These are phyloP conservation scores for Pisolithus thermaeus DNA, from an alignment of 1,284 basidiomycete genomes.

Conservation along the genomic window DNA sequence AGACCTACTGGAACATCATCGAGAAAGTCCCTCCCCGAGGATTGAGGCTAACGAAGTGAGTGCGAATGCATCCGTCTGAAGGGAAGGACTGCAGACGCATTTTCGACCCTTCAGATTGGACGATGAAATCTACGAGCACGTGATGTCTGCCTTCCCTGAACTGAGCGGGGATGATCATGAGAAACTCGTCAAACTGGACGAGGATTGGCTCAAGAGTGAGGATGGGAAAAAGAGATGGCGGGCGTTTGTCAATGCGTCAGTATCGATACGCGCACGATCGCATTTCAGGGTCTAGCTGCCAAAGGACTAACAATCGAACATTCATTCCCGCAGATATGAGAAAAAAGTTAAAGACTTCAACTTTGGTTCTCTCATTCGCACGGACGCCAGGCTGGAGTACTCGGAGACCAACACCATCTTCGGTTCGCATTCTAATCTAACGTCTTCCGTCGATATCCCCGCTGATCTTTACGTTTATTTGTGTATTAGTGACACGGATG, in stretches of 20 bases:
- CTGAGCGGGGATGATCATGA: conserved; percentile 59
- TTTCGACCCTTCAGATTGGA: conserved; percentile 57
- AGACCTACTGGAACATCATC: conserved; percentile 96
- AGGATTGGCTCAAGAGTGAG: conserved; percentile 91
- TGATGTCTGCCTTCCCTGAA: conserved; percentile 81
- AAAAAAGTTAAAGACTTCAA: conserved; percentile 91
- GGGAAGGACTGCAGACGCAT: background rate
- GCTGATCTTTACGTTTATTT: conserved; percentile 2
- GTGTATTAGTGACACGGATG: conserved; percentile 62
- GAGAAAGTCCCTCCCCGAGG: conserved; percentile 75
- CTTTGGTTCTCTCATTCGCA: conserved; percentile 93
- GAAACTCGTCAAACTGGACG: conserved; percentile 74
- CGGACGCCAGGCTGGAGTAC: conserved; percentile 79
- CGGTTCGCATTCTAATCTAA: conserved; percentile 42
- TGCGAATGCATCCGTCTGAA: conserved; percentile 6
- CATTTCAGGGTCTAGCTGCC: background rate
- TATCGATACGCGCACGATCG: conserved; percentile 8
- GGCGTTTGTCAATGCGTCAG: conserved; percentile 81
- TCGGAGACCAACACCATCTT: conserved; percentile 93
- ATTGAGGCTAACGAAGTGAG: conserved; percentile 78
- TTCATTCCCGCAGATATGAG: conserved; percentile 55
- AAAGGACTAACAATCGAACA: background rate
- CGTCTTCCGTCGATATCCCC: background rate
- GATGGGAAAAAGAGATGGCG: conserved; percentile 93
- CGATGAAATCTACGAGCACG: conserved; percentile 86